A percentile compares a stretch with the other conserved stretches of the same genome.
phyloP scores from a whole-genome alignment of 2,329 filamentous ascomycete genomes.

The Fusarium incarnatum region DNA sequence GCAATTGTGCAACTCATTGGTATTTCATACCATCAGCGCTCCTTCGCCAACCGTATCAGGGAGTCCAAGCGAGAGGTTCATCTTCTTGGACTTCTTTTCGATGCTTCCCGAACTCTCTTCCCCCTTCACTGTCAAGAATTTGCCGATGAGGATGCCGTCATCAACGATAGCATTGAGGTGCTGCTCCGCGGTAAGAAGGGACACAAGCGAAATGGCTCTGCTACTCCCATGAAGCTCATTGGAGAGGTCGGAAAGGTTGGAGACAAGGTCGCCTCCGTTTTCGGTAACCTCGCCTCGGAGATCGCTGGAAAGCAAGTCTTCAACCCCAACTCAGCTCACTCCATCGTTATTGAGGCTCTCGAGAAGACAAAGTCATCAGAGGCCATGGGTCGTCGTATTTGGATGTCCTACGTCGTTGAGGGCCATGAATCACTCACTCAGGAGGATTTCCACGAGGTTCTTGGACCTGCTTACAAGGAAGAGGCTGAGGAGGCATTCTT shows the following conservation, averaged over 20 bases:
- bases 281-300: conserved; percentile 93
- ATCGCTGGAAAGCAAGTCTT: conserved; percentile 97
- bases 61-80: conserved; percentile 88
- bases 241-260: conserved; percentile 83
- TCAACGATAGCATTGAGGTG: conserved; percentile 84
- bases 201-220: conserved; percentile 66
- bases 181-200: conserved; percentile 68
- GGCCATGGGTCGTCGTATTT: conserved; percentile 91
- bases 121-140: conserved; percentile 95
- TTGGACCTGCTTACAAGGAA: conserved; percentile 77
- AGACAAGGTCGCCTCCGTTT: conserved; percentile 92
- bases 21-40: conserved; percentile 86
- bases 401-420: conserved; percentile 98
- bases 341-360: conserved; percentile 87
- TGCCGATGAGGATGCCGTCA: conserved; percentile 88
- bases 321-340: conserved; percentile 90
- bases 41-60: conserved; percentile 85
- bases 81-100: conserved; percentile 86
- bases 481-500: conserved; percentile 90
- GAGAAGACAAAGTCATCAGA: conserved; percentile 87
- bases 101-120: conserved; percentile 88
- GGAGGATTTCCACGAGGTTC: conserved; percentile 89
- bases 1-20: conserved; percentile 84
- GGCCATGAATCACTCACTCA: conserved; percentile 81
- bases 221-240: conserved; percentile 83